These are phyloP conservation scores for Lactifluus subvellereus DNA, from an alignment of 768 basidiomycete species.

Conservation along the genomic window DNA sequence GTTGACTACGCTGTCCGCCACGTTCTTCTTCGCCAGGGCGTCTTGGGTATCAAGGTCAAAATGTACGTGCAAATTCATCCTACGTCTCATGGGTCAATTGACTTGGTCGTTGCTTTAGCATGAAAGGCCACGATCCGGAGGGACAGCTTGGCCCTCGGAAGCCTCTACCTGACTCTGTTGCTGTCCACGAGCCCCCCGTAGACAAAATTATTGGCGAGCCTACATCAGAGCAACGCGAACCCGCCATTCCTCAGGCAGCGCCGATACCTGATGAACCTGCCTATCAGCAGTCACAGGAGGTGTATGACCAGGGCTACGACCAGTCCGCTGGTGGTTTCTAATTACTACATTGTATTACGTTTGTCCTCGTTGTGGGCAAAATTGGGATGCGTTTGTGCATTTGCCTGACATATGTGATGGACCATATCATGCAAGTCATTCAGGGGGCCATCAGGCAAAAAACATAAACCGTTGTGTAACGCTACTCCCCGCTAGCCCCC, in stretches of 20 bases:
- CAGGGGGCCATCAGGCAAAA: neutral
- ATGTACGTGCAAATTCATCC: constrained; percentile 52
- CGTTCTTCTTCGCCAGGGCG: constrained; percentile 97
- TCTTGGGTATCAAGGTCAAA: constrained; percentile 99
- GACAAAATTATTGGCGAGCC: constrained; percentile 90
- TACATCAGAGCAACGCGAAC: constrained; percentile 83
- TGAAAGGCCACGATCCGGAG: constrained; percentile 95
- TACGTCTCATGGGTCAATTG: neutral
- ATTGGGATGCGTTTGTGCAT: neutral
- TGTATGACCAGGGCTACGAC: constrained; percentile 31
- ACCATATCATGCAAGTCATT: neutral
- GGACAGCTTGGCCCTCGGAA: constrained; percentile 85
- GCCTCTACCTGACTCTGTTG: constrained; percentile 92
- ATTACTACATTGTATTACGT: constrained; percentile 27
- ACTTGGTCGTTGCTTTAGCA: constrained; percentile 45
- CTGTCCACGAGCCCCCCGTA: constrained; percentile 81
- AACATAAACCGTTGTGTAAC: constrained; percentile 27
- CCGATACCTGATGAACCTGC: constrained; percentile 43
- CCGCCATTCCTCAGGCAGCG: constrained; percentile 43
- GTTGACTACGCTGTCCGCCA: constrained; percentile 98
- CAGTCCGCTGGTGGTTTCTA: constrained; percentile 46
- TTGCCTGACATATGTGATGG: neutral
- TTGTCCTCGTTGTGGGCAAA: neutral
- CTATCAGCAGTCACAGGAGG: constrained; percentile 34
- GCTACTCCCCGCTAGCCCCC: constrained; percentile 48